Evolutionary conservation across 139 green algal genomes (phyloP), one percentile per base, ranked within the genome.

Genomic region (Chlorella sorokiniana): DNA sequence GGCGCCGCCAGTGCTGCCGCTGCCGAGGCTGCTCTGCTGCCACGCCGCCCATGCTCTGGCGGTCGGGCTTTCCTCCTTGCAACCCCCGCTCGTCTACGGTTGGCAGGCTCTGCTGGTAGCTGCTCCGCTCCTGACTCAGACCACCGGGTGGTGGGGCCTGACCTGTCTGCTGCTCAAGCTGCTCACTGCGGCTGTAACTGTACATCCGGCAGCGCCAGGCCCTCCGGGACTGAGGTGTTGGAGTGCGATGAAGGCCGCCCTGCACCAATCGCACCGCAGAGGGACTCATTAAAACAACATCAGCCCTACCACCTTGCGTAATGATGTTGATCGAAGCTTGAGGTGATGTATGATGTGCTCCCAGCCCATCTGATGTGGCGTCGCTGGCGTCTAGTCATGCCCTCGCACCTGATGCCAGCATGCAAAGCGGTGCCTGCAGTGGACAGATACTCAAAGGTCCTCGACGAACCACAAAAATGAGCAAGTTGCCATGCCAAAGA

Each of bases 1-100:
- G 23, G 27, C 31, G 71, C 71, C 35, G n/a, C 71, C 69, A 76
- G 40, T 52, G 67, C 40, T 72, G 65, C 65, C 37, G 38, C 35
- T 33, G 35, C 44, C 23, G 37, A 20, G 64, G 37, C 64, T 37
- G 25, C 69, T 35, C 25, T 37, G 71, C 71, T 35, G 51, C 44
- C 70, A 16, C 51, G 37, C 35, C 52, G 42, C 42, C 69, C 69
- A 76, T 42, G 9, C 18, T 10, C 14, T 27, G 37, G 14, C 25
- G 22, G 9, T 62, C 20, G 29, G 29, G 23, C 27, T 6, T 41
- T 29, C 31, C 29, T 42, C 40, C 31, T 4, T 40, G 5, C 22
- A 76, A 44, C 29, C 44, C 69, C 7, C 41, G 3, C 68, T 75
- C 68, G 27, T 75, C 68, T 37, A 52, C 68, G 22, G 59, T 23